phyloP scores from a whole-genome alignment of 148 eudicot species.

The Salicornia ramosissima region DNA sequence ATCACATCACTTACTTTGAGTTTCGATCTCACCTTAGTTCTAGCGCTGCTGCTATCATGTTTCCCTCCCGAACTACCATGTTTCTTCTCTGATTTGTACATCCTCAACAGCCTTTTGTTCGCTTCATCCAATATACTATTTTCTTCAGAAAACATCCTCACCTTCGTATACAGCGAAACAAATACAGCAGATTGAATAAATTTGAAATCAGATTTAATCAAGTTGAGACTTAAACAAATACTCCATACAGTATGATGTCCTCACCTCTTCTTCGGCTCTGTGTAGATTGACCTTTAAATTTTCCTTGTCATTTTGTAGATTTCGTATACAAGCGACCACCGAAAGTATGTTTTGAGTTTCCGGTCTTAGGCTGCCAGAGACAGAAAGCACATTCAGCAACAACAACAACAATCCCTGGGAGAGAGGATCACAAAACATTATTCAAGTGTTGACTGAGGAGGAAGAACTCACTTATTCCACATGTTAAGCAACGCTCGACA shows the following conservation, averaged over 20 bases:
- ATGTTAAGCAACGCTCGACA: conserved; percentile 50
- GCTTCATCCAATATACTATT: conserved; percentile 52
- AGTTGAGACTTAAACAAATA: not conserved
- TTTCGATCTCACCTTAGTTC: conserved; percentile 44
- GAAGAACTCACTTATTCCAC: conserved; percentile 47
- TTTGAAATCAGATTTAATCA: not conserved
- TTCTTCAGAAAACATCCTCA: conserved; percentile 55
- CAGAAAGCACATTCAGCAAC: conserved; percentile 12
- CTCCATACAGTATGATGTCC: not conserved
- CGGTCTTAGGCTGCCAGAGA: conserved; percentile 55
- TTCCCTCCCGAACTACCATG: conserved; percentile 59
- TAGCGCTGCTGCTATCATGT: conserved; percentile 48
- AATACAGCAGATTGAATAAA: not conserved
- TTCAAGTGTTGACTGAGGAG: not conserved
- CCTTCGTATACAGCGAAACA: conserved; percentile 35
- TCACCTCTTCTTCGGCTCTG: conserved; percentile 92
- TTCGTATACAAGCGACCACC: conserved; percentile 48
- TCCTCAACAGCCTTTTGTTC: conserved; percentile 57
- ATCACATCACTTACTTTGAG: no score
- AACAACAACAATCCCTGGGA: not conserved
- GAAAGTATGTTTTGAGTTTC: conserved; percentile 57
- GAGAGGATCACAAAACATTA: no score
- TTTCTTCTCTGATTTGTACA: conserved; percentile 40
- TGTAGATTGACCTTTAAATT: conserved; percentile 62
- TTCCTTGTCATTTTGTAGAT: conserved; percentile 64